These are phyloP conservation scores for Heritiera fomes DNA, from an alignment of 345 rosid genomes.

Conservation along the genomic window DNA sequence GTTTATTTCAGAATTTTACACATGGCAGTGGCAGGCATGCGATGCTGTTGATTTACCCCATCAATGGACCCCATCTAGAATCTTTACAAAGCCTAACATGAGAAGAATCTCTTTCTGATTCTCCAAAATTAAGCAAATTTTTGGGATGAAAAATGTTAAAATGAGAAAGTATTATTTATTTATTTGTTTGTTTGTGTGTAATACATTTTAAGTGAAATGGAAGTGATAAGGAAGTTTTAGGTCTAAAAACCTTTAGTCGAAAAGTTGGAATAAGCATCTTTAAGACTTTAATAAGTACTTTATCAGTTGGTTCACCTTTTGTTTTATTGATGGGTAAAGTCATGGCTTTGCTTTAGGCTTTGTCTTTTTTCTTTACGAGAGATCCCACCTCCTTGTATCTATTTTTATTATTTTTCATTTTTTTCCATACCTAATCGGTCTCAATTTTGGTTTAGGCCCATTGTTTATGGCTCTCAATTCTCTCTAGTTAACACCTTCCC, in stretches of 20 bases:
- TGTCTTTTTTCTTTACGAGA: background rate
- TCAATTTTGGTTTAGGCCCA: background rate
- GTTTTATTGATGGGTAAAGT: background rate
- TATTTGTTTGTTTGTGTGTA: no score
- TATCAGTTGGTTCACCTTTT: background rate
- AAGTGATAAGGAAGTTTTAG: slow-evolving; percentile 1
- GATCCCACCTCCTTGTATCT: slow-evolving; percentile 3
- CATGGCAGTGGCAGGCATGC: slow-evolving; percentile 15
- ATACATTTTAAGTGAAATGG: background rate
- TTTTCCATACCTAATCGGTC: no score
- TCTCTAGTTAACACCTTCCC: slow-evolving; percentile 14
- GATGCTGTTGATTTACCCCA: background rate
- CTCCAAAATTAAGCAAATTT: slow-evolving; percentile 5
- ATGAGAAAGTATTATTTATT: no score
- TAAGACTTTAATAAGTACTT: background rate
- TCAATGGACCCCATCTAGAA: background rate
- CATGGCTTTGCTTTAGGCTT: slow-evolving; percentile 16
- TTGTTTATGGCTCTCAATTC: slow-evolving; percentile 2
- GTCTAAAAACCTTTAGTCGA: background rate
- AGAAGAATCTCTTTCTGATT: slow-evolving; percentile 24
- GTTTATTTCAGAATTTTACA: background rate
- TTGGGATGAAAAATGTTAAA: background rate
- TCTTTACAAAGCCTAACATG: slow-evolving; percentile 18
- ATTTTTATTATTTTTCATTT: background rate
- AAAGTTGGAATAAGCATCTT: slow-evolving; percentile 15